Percentiles rank a stretch among this genome's conserved stretches.
These are phyloP conservation scores for Brassica carinata DNA, from an alignment of 345 rosid genomes.

Conservation along the genomic window DNA sequence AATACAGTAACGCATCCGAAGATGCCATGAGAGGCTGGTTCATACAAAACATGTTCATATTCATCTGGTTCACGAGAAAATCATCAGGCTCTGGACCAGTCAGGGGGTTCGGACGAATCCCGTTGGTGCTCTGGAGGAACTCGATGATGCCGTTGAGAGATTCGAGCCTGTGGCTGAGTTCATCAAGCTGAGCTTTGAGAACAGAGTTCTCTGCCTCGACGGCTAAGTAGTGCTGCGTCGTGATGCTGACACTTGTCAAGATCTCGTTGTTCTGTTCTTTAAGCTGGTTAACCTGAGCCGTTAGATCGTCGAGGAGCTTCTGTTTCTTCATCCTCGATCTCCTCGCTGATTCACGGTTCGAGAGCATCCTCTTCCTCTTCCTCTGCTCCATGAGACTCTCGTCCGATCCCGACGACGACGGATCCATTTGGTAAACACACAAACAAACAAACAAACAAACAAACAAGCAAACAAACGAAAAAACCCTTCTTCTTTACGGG, in stretches of 20 bases:
- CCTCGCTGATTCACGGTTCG: conserved; percentile 94
- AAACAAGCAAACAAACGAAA: conserved; percentile 40
- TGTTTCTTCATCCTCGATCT: conserved; percentile 94
- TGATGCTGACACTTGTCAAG: conserved; percentile 53
- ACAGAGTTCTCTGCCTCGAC: conserved; percentile 82
- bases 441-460: conserved; percentile 4
- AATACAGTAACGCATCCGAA: conserved; percentile 59
- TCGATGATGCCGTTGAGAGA: conserved; percentile 70
- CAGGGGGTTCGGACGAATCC: conserved; percentile 25
- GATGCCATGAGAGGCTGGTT: conserved; percentile 76
- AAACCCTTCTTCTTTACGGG: background rate
- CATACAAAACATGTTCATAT: conserved; percentile 43
- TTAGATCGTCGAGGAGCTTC: conserved; percentile 83
- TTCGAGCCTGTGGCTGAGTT: conserved; percentile 68
- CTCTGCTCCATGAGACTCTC: conserved; percentile 77
- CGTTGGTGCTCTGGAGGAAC: conserved; percentile 39
- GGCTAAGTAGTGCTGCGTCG: conserved; percentile 54
- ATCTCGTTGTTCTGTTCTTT: conserved; percentile 65
- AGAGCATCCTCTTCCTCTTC: conserved; percentile 87
- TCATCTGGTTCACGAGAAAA: conserved; percentile 49
- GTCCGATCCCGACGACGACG: conserved; percentile 70
- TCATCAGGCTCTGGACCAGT: conserved; percentile 41
- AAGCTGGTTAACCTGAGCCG: conserved; percentile 55
- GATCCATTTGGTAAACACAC: conserved; percentile 63
- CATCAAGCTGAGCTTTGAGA: conserved; percentile 67